Evolutionary conservation across 805 yeast species (phyloP), one percentile per base, ranked within the genome.

Genomic region (Candida ascalaphidarum): DNA sequence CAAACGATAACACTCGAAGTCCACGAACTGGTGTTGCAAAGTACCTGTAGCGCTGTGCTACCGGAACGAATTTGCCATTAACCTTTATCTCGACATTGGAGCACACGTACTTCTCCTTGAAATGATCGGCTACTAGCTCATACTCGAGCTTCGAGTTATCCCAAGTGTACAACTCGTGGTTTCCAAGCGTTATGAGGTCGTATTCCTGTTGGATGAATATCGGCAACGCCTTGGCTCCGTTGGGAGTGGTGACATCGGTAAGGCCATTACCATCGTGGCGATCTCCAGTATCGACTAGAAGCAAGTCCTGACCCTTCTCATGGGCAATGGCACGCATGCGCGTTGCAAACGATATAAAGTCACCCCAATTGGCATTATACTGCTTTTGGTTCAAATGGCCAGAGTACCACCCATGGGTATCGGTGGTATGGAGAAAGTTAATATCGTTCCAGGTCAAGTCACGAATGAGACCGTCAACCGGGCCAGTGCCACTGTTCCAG

Each of bases 361-460:
- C 95, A 7, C 96, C 96, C 95, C 95, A 89, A 49, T 88, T 83
- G 4, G 83, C 92, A 21, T 78, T 69, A 50, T 77, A 89, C 33
- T 72, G 74, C 17, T 69, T 64, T 50, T 88, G 96, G 39, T 77
- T 76, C 22, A 74, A 43, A 57, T 89, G 98, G 0, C 96, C 96
- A 4, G 89, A 77, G 37, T 81, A 73, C 98, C 98, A 92, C 1
- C 92, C 96, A 52, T 92, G 98, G 2, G 96, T 89, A 45, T 92
- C 98, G 1, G 98, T 92, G 1, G 97, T 88, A 46, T 89, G 97
- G 15, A 89, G 44, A 42, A 92, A 83, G 56, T 92, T 89, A 26
- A 92, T 32, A 31, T 77, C 72, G 0, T 88, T 86, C 70, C 86
- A 66, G 8, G 52, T 45, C 17, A 86, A 44, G n/a, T 71, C 69